Conservation (phyloP, 768 basidiomycete species). For the Phlebiopsis flavidoalba region DNA sequence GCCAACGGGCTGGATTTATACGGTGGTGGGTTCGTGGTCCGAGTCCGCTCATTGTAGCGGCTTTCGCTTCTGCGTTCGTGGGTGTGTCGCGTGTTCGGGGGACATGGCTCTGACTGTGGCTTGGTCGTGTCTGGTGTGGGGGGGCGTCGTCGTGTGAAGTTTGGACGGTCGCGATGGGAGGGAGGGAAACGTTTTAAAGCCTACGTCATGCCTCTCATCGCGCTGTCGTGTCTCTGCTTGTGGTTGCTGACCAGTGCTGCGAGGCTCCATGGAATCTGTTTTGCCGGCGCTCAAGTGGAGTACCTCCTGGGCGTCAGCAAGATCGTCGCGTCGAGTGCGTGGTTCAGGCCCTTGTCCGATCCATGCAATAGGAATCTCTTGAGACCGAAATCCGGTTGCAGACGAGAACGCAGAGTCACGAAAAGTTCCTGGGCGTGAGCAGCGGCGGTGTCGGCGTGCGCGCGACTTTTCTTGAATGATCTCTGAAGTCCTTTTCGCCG, state of each 20-base stretch:
- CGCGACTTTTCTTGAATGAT: slow-evolving; percentile 14
- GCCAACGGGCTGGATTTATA: not conserved
- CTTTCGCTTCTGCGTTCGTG: slow-evolving; percentile 57
- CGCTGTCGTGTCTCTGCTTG: slow-evolving; percentile 52
- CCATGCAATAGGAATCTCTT: slow-evolving; percentile 58
- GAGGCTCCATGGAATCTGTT: not conserved
- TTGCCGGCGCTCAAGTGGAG: slow-evolving; percentile 9
- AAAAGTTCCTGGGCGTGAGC: slow-evolving; percentile 54
- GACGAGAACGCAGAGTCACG: slow-evolving; percentile 62
- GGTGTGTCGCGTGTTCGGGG: slow-evolving; percentile 45
- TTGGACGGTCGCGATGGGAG: slow-evolving; percentile 20
- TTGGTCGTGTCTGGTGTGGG: not conserved
- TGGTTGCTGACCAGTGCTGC: slow-evolving; percentile 35
- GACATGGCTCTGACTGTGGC: slow-evolving; percentile 30
- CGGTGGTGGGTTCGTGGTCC: not conserved
- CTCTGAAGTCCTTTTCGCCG: not conserved
- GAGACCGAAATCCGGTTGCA: slow-evolving; percentile 36
- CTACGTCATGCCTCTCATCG: slow-evolving; percentile 26
- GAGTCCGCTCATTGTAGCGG: slow-evolving; percentile 42
- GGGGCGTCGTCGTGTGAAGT: not conserved
- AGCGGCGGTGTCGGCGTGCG: slow-evolving; percentile 35
- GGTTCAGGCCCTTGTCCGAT: slow-evolving; percentile 39
- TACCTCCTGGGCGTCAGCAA: not conserved
- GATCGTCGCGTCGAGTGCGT: slow-evolving; percentile 4
- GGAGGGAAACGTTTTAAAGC: slow-evolving; percentile 10